phyloP scores from a whole-genome alignment of 441 rosid genomes.

The Arabidopsis lyrata region DNA sequence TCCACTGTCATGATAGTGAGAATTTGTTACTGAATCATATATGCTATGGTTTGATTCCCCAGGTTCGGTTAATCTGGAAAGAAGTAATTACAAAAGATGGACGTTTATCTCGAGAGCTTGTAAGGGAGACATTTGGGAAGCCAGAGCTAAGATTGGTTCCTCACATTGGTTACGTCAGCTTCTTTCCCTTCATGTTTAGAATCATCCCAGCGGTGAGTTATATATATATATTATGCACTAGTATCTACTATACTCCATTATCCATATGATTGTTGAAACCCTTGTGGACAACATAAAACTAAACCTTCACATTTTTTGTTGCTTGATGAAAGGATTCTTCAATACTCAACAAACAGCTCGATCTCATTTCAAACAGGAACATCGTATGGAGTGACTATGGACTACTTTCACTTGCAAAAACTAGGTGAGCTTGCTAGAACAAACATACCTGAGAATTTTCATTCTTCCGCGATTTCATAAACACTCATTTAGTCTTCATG shows the following conservation, averaged over 20 bases:
- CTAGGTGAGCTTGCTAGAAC: conserved; percentile 59
- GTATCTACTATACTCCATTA: neutral
- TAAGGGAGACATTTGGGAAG: conserved; percentile 73
- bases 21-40: neutral
- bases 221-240: neutral
- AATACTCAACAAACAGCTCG: conserved; percentile 88
- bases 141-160: conserved; percentile 87
- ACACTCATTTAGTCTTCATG: conserved; percentile 20
- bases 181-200: conserved; percentile 90
- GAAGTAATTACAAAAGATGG: conserved; percentile 56
- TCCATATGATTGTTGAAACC: conserved; percentile 14
- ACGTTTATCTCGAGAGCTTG: conserved; percentile 63
- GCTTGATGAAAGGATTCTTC: conserved; percentile 65
- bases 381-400: conserved; percentile 88
- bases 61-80: conserved; percentile 93
- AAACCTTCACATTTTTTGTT: conserved; percentile 22
- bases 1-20: conserved; percentile 20
- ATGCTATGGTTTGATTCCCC: conserved; percentile 22
- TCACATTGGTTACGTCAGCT: conserved; percentile 94
- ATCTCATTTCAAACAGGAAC: conserved; percentile 77
- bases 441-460: neutral
- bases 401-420: conserved; percentile 88
- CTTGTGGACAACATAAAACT: neutral
- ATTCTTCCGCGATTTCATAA: neutral
- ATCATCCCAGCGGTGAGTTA: conserved; percentile 90